Evolutionary conservation across 805 yeast genomes (phyloP).

Genomic region (Metschnikowia cubensis): DNA sequence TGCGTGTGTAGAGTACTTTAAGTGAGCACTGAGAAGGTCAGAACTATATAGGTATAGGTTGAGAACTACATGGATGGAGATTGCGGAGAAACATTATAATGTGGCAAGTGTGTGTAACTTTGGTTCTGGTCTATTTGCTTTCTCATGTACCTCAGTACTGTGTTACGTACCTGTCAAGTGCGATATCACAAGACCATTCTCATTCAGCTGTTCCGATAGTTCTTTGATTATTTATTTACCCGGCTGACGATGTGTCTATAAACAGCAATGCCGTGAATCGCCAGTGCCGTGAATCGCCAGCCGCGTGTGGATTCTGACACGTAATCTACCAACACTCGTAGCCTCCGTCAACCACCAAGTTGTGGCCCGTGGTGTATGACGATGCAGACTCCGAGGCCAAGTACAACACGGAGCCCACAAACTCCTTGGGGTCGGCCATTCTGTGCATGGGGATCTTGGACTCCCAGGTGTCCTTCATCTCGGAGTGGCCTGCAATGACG

Average conservation of each 20-base stretch:
- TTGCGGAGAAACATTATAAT: too few species aligned
- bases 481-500: conserved; percentile 57
- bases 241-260: background rate
- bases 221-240: too few species aligned
- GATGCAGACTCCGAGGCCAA: conserved; percentile 68
- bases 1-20: too few species aligned
- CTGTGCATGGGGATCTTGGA: conserved; percentile 69
- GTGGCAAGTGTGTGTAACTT: too few species aligned
- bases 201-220: too few species aligned
- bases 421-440: conserved; percentile 83
- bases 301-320: background rate
- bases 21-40: too few species aligned
- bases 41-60: too few species aligned
- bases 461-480: conserved; percentile 69
- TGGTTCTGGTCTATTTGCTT: too few species aligned
- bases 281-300: conserved; percentile 5
- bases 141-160: too few species aligned
- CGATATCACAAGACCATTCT: too few species aligned
- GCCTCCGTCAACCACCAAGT: conserved; percentile 82
- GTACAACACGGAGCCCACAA: conserved; percentile 72
- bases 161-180: too few species aligned
- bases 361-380: conserved; percentile 80
- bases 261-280: conserved; percentile 7
- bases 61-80: too few species aligned
- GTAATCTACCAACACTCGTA: conserved; percentile 69